Evolutionary conservation across 345 rosid species (phyloP).

Genomic region (Cardamine chenopodiifolia): DNA sequence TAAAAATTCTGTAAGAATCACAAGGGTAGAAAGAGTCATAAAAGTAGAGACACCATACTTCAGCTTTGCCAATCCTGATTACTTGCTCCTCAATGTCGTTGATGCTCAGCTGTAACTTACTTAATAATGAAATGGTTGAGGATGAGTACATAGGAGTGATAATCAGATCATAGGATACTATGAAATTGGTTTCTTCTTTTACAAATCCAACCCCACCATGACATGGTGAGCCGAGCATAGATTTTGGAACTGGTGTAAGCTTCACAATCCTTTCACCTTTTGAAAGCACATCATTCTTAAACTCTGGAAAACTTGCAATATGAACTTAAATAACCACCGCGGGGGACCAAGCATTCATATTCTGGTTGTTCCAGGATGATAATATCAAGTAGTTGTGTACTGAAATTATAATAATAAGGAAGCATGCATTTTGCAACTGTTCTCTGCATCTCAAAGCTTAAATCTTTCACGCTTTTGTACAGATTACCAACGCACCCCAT

Average conservation of each 20-base stretch:
- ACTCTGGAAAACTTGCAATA: background rate
- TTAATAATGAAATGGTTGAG: slow-evolving; percentile 12
- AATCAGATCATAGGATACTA: slow-evolving; percentile 30
- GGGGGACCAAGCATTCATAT: slow-evolving; percentile 20
- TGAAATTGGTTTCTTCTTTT: slow-evolving; percentile 20
- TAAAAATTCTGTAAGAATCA: background rate
- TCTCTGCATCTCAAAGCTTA: background rate
- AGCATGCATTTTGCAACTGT: background rate
- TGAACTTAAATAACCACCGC: too few species aligned
- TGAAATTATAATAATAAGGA: background rate
- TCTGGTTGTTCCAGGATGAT: background rate
- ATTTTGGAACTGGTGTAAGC: too few species aligned
- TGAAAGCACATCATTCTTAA: background rate
- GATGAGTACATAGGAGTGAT: slow-evolving; percentile 35
- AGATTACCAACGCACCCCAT: slow-evolving; percentile 19
- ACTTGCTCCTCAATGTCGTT: slow-evolving; percentile 30
- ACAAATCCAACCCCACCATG: too few species aligned
- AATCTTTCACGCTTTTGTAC: background rate
- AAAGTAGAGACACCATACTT: background rate
- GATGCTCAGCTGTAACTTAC: background rate
- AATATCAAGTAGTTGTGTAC: background rate
- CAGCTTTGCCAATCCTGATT: slow-evolving; percentile 27
- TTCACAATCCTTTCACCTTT: background rate
- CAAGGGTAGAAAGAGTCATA: background rate
- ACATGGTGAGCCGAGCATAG: too few species aligned